Conservation (phyloP, 2,329 filamentous ascomycete genomes). For the Rhexocercosporidium sp. region DNA sequence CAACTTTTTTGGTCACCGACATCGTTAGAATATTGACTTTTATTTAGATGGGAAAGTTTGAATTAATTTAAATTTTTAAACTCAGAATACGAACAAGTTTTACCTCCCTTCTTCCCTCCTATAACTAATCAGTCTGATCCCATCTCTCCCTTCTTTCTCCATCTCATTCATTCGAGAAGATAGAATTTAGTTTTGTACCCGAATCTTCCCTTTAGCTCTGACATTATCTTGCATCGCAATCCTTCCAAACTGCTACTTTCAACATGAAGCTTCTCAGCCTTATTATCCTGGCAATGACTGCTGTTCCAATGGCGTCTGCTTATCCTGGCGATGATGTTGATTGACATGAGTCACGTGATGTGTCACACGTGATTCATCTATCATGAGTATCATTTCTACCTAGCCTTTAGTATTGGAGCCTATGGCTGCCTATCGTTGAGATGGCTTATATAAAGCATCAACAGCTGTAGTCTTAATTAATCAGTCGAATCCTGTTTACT, state of each 20-base stretch:
- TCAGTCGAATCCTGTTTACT: no score
- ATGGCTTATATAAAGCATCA: no score
- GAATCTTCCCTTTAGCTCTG: background rate
- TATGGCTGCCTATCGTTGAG: no score
- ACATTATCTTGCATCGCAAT: background rate
- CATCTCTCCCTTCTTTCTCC: background rate
- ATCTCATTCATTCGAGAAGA: background rate
- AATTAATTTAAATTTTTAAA: background rate
- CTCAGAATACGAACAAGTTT: background rate
- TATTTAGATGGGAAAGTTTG: background rate
- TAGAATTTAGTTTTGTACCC: background rate
- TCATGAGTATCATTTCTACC: no score
- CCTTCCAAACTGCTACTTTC: background rate
- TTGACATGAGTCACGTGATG: no score
- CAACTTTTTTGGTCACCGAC: background rate
- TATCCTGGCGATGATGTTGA: background rate
- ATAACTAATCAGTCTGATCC: background rate
- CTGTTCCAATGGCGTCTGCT: background rate
- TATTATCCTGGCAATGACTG: background rate
- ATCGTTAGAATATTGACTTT: background rate
- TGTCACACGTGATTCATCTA: no score
- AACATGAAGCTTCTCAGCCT: background rate
- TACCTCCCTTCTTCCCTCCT: background rate
- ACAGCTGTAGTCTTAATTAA: no score
- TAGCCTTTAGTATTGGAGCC: no score